Evolutionary conservation across 805 yeast genomes (phyloP).

Genomic region (Wickerhamiella lipophila): DNA sequence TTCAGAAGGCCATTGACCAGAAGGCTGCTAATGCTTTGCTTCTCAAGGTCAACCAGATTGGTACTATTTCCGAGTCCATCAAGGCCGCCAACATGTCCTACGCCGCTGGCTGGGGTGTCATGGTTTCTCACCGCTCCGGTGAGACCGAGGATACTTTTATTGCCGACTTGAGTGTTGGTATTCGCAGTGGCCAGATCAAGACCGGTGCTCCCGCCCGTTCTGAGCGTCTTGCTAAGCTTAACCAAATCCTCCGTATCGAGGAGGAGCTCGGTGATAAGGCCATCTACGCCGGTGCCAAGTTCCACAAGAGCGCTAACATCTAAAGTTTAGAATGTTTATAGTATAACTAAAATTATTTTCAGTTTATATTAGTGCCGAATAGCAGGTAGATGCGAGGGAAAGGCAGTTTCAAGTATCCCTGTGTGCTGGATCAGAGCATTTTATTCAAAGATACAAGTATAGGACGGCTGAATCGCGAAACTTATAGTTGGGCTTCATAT

Average conservation of each 20-base stretch:
- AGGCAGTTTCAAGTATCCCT: too few species aligned
- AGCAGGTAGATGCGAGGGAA: too few species aligned
- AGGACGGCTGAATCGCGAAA: too few species aligned
- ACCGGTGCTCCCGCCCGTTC: slow-evolving; percentile 99
- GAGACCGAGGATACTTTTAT: slow-evolving; percentile 98
- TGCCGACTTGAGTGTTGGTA: slow-evolving; percentile 96
- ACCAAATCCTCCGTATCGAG: slow-evolving; percentile 97
- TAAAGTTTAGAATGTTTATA: slow-evolving; percentile 15
- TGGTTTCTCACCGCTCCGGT: slow-evolving; percentile 99
- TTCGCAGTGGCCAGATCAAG: slow-evolving; percentile 97
- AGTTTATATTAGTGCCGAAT: too few species aligned
- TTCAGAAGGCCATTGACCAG: slow-evolving; percentile 90
- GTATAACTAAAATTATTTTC: not conserved
- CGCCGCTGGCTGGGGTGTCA: slow-evolving; percentile 98
- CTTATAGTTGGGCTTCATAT: too few species aligned
- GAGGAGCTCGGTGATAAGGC: slow-evolving; percentile 98
- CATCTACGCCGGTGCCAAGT: slow-evolving; percentile 82
- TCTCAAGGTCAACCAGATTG: slow-evolving; percentile 98
- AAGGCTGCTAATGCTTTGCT: slow-evolving; percentile 90
- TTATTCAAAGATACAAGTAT: too few species aligned
- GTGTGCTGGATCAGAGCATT: too few species aligned
- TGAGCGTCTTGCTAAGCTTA: slow-evolving; percentile 97
- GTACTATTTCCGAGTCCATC: slow-evolving; percentile 91
- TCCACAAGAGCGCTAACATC: slow-evolving; percentile 44
- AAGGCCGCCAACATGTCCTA: slow-evolving; percentile 92